phyloP scores from a whole-genome alignment of 331 rosid species.

The Spiraea crenata region DNA sequence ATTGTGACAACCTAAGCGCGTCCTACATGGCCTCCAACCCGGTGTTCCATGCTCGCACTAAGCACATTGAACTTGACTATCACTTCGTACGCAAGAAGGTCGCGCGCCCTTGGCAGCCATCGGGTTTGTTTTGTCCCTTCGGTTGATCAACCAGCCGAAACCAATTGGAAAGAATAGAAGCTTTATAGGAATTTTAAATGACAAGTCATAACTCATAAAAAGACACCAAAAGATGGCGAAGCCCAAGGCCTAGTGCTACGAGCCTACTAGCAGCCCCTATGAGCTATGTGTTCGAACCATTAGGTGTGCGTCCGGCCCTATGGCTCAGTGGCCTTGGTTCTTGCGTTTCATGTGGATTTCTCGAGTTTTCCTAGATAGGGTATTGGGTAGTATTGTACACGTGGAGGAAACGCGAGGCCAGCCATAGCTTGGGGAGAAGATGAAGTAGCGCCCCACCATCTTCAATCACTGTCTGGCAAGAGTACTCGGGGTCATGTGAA shows the following conservation, averaged over 20 bases:
- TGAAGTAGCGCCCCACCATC: neutral
- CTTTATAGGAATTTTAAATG: neutral
- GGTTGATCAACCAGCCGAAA: too few relatives aligned
- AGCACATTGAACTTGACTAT: too few relatives aligned
- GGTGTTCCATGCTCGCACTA: too few relatives aligned
- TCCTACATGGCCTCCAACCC: too few relatives aligned
- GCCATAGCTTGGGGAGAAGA: neutral
- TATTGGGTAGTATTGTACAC: neutral
- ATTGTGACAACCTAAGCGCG: too few relatives aligned
- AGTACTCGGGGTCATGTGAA: too few relatives aligned
- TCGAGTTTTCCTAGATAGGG: conserved; percentile 4
- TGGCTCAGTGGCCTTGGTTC: neutral
- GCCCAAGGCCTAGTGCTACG: conserved; percentile 33
- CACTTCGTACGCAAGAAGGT: too few relatives aligned
- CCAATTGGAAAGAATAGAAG: conserved; percentile 6
- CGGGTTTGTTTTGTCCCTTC: too few relatives aligned
- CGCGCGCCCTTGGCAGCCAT: too few relatives aligned
- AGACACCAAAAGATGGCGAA: neutral
- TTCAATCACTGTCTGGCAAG: neutral
- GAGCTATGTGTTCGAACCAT: conserved; percentile 22
- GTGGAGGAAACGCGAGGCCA: too few relatives aligned
- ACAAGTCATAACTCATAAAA: neutral
- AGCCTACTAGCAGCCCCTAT: conserved; percentile 9
- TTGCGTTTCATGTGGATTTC: neutral
- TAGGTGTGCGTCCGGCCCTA: neutral